Conservation (phyloP, 2,329 filamentous ascomycete genomes). For the Blumeria hordei region DNA sequence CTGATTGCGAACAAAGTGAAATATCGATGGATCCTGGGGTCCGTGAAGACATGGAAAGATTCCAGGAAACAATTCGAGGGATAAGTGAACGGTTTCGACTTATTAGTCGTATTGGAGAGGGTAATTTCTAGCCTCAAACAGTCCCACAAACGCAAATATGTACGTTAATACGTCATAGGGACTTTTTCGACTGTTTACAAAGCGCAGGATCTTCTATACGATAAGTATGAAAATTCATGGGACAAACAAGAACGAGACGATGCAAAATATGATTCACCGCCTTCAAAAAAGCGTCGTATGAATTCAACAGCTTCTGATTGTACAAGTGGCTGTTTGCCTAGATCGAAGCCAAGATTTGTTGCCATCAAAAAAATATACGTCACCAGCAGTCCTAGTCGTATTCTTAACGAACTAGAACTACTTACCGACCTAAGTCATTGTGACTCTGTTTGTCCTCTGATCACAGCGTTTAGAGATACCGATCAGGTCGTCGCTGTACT, state of each 20-base stretch:
- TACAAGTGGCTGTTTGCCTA: constrained; percentile 15
- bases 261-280: constrained; percentile 45
- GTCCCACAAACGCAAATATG: not conserved
- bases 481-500: constrained; percentile 91
- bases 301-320: constrained; percentile 12
- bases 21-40: constrained; percentile 41
- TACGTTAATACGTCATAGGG: constrained; percentile 25
- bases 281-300: constrained; percentile 27
- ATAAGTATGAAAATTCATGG: constrained; percentile 68
- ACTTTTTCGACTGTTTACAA: constrained; percentile 99
- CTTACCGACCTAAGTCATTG: constrained; percentile 69
- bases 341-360: constrained; percentile 44
- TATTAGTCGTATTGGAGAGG: constrained; percentile 94
- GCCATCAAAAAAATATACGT: constrained; percentile 99
- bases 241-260: constrained; percentile 44
- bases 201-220: constrained; percentile 75
- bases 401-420: constrained; percentile 88
- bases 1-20: constrained; percentile 31
- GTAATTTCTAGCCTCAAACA: constrained; percentile 20
- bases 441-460: constrained; percentile 72
- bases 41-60: constrained; percentile 64
- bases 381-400: constrained; percentile 77
- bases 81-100: constrained; percentile 68
- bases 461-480: constrained; percentile 84
- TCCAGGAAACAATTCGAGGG: constrained; percentile 60